Base-by-base conservation (phyloP, 2,329 filamentous ascomycete genomes). In the Aspergillus aculeatinus region DNA sequence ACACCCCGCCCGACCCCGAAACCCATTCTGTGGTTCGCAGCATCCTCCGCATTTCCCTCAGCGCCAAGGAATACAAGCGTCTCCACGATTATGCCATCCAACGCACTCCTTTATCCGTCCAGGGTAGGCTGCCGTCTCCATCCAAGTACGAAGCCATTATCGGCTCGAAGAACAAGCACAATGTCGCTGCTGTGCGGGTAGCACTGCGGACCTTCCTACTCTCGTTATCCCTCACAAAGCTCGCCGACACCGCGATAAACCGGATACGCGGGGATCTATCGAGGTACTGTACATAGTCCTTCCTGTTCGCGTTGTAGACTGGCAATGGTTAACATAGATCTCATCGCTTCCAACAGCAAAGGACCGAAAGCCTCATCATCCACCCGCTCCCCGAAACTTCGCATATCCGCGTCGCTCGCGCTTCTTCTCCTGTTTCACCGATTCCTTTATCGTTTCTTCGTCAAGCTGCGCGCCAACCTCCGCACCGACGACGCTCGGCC, bases 351-450 rank as follows among this genome's bases (percentile, higher is more conserved):
- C 10, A 60, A 44, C 27, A 79, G 76, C 61, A 73, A 70, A 11
- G 74, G 75, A 58, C 65, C 73, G 14, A 77, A 74, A 47, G 67
- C 72, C 19, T 71, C 81, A 1, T 71, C 81, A 1, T 61, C 82
- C 16, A 74, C 79, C 65, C 80, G 77, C 63, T 91, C 88, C 0
- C 82, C 88, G 0, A 89, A 90, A 25, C 80, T 95, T 54, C 86
- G 92, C 58, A 82, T 96, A 10, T 94, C 92, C 0, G 81, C 93
- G 9, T 95, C 92, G 0, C 83, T 97, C 14, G 93, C 92, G 16
- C 85, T 90, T 2, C 92, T 97, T 64, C 83, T 98, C 21, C 86
- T 98, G 48, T 86, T 96, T 62, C 95, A 99, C 74, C 87, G 95
- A 31, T 82, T 96, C 1, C 86, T 98, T 27, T 92, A 94, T 78